phyloP scores from a whole-genome alignment of 306 rosid genomes.

The Glycine latifolia region DNA sequence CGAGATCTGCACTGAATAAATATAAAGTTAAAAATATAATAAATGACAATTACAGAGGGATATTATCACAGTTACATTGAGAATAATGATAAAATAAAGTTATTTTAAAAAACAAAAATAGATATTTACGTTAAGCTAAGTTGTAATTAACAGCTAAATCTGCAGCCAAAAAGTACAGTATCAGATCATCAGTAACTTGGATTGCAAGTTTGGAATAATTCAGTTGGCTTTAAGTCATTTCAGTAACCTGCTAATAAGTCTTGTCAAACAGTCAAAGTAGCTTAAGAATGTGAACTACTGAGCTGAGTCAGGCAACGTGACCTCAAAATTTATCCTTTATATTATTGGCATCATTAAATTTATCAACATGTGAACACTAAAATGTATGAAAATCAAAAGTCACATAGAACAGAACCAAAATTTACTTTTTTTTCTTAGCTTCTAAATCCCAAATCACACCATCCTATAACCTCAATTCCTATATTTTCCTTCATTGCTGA shows the following conservation, averaged over 20 bases:
- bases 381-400: not conserved
- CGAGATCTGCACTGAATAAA: constrained; percentile 75
- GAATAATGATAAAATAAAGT: constrained; percentile 18
- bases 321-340: constrained; percentile 11
- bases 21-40: constrained; percentile 9
- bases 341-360: constrained; percentile 24
- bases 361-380: constrained; percentile 17
- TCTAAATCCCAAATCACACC: constrained; percentile 4
- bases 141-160: constrained; percentile 12
- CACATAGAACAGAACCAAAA: constrained; percentile 16
- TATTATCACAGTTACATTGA: not conserved
- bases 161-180: constrained; percentile 31
- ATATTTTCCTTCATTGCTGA: constrained; percentile 1
- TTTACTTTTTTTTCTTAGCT: constrained; percentile 5
- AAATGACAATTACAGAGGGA: not conserved
- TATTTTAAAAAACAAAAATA: not conserved
- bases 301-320: not conserved
- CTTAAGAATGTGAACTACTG: constrained; percentile 4
- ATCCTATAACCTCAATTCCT: constrained; percentile 16
- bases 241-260: constrained; percentile 32
- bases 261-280: constrained; percentile 41
- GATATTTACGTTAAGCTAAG: not conserved
- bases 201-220: constrained; percentile 30
- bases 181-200: constrained; percentile 19
- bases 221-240: constrained; percentile 27